Base-by-base conservation (phyloP, 2,329 filamentous ascomycete species). In the Tolypocladium album region DNA sequence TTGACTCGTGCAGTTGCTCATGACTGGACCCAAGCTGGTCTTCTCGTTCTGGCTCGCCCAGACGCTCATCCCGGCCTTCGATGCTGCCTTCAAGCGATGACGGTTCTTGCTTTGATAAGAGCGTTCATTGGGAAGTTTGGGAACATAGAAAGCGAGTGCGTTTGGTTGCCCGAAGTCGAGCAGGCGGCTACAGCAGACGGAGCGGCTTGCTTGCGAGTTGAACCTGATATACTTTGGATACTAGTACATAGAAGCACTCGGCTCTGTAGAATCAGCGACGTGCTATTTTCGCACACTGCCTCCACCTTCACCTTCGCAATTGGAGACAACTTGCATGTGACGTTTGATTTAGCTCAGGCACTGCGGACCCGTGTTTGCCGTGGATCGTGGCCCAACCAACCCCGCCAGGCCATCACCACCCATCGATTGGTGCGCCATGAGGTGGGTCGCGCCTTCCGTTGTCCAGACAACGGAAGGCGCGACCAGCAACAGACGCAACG, bases 1-100 rank as follows among this genome's bases (percentile, higher is more conserved):
- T 60, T 52, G 22, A 39, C 34, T 61, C 43, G 62, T 47, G 45
- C 61, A 87, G 88, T 86, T 99, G 65, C 83, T 99, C 70, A 99
- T 99, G 94, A 99, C 94, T 20, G 95, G 94, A 31, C 94, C 94
- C 64, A 99, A 99, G 84, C 84, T 99, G 62, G 94, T 97, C 64
- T 99, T 99, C 82, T 97, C 92, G 63, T 99, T 99, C 87, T 99
- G 94, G 94, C 86, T 99, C 72, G 94, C 94, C 61, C 94, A 99
- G 82, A 97, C 94, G 38, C 81, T 99, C 69, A 99, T 99, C 72
- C 94, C 94, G 58, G 88, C 92, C 45, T 97, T 97, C 75, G 90
- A 86, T 67, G 72, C 67, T 61, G 75, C 76, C 64, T 68, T 82
- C 60, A 71, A 69, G 61, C 72, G 71, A 66, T 74, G 70, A 66